These are phyloP conservation scores for Megacollybia marginata DNA, from an alignment of 768 basidiomycete genomes.

Conservation along the genomic window DNA sequence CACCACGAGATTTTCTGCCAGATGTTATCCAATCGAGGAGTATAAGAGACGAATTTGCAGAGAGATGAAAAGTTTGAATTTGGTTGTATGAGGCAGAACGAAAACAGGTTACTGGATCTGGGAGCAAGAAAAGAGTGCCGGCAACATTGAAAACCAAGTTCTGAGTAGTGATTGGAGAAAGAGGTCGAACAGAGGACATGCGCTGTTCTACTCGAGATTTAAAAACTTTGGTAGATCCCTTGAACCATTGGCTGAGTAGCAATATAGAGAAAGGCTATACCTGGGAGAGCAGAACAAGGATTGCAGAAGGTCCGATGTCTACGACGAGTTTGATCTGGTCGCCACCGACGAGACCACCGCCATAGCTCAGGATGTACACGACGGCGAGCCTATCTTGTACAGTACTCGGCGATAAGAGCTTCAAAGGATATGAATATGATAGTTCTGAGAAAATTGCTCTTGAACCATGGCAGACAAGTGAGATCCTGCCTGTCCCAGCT, in stretches of 20 bases:
- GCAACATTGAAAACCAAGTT: conserved; percentile 51
- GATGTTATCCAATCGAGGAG: conserved; percentile 91
- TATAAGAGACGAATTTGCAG: conserved; percentile 51
- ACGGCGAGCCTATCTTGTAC: conserved; percentile 45
- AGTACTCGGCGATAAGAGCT: conserved; percentile 71
- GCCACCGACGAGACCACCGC: conserved; percentile 86
- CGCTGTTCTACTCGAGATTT: conserved; percentile 64
- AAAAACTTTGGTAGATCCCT: conserved; percentile 96
- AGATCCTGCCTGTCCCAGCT: conserved; percentile 52
- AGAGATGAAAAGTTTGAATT: conserved; percentile 69
- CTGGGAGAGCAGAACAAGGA: conserved; percentile 78
- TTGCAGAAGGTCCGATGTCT: conserved; percentile 46
- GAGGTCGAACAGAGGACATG: conserved; percentile 31
- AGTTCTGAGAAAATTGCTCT: conserved; percentile 65
- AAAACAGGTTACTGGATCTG: conserved; percentile 93
- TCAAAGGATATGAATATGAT: conserved; percentile 79
- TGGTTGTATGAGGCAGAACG: conserved; percentile 77
- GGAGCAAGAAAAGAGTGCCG: conserved; percentile 68
- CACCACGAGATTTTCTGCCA: conserved; percentile 74
- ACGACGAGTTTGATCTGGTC: conserved; percentile 65
- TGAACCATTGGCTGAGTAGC: conserved; percentile 1
- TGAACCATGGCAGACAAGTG: conserved; percentile 42
- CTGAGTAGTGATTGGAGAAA: conserved; percentile 30
- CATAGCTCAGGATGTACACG: conserved; percentile 80
- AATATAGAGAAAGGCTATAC: conserved; percentile 25